Conservation (phyloP, 1,139 yeast species). For the Starmera stellimalicola region DNA sequence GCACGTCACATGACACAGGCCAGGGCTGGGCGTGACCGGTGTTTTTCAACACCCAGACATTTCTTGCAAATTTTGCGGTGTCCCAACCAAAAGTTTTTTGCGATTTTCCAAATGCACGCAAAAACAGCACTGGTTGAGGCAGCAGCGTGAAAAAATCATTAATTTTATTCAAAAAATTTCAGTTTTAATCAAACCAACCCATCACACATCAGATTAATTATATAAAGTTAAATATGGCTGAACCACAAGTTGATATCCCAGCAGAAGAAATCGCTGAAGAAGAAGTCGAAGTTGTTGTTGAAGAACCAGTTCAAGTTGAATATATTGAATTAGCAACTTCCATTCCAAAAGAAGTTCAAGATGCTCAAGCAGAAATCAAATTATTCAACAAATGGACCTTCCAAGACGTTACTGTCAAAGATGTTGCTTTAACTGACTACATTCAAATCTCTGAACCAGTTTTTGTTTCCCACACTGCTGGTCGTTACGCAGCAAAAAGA, state of each 20-base stretch:
- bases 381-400: conserved; percentile 99
- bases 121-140: too few relatives aligned
- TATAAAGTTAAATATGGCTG: conserved; percentile 19
- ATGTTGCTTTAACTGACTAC: conserved; percentile 97
- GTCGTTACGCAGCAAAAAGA: conserved; percentile 99
- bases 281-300: conserved; percentile 38
- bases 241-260: conserved; percentile 23
- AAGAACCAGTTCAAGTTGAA: conserved; percentile 65
- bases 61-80: too few relatives aligned
- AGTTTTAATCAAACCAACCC: conserved; percentile 1
- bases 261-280: conserved; percentile 21
- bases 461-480: conserved; percentile 98
- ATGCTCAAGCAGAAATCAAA: conserved; percentile 93
- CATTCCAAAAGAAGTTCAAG: conserved; percentile 95
- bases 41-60: too few relatives aligned
- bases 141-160: too few relatives aligned
- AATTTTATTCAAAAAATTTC: neutral
- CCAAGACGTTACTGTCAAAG: conserved; percentile 96
- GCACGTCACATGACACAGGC: too few relatives aligned
- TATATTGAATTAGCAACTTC: conserved; percentile 86
- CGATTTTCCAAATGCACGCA: too few relatives aligned
- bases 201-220: conserved; percentile 2
- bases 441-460: conserved; percentile 96
- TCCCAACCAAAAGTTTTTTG: too few relatives aligned
- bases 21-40: too few relatives aligned